Conservation (phyloP, 306 rosid species). For the Senna siamea region DNA sequence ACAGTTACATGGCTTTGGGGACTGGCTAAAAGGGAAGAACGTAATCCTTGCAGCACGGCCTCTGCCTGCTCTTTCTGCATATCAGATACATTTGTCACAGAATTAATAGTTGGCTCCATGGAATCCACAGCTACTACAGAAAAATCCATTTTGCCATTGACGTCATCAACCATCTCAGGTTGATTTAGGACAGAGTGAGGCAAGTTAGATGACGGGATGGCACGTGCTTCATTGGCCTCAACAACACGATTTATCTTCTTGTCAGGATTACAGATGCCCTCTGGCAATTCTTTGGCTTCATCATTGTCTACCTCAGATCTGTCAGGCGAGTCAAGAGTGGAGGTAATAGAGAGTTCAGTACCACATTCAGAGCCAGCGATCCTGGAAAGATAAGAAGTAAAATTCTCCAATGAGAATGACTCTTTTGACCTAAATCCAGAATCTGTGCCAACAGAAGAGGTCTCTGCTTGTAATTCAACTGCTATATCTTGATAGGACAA, state of each 20-base stretch:
- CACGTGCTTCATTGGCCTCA: slow-evolving; percentile 37
- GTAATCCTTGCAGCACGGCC: slow-evolving; percentile 40
- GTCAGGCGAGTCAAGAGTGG: slow-evolving; percentile 94
- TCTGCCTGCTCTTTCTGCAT: slow-evolving; percentile 44
- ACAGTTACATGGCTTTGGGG: slow-evolving; percentile 72
- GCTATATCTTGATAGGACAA: slow-evolving; percentile 54
- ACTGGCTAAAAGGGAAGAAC: slow-evolving; percentile 13
- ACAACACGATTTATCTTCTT: slow-evolving; percentile 34
- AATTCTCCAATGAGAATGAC: slow-evolving; percentile 46
- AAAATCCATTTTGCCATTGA: slow-evolving; percentile 35
- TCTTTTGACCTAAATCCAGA: slow-evolving; percentile 57
- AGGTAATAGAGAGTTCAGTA: slow-evolving; percentile 81
- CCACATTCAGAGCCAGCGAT: slow-evolving; percentile 81
- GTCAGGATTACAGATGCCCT: slow-evolving; percentile 48
- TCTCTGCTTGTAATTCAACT: slow-evolving; percentile 54
- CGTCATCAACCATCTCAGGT: slow-evolving; percentile 46
- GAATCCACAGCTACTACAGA: slow-evolving; percentile 46
- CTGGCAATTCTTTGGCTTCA: slow-evolving; percentile 52
- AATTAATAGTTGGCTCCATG: slow-evolving; percentile 39
- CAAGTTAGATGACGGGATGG: slow-evolving; percentile 34
- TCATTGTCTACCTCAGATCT: slow-evolving; percentile 61
- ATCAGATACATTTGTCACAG: slow-evolving; percentile 50
- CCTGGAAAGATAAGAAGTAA: slow-evolving; percentile 49
- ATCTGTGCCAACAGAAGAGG: slow-evolving; percentile 43
- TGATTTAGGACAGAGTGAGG: slow-evolving; percentile 41